Evolutionary conservation across 345 rosid species (phyloP).

Genomic region (Hibiscus syriacus): DNA sequence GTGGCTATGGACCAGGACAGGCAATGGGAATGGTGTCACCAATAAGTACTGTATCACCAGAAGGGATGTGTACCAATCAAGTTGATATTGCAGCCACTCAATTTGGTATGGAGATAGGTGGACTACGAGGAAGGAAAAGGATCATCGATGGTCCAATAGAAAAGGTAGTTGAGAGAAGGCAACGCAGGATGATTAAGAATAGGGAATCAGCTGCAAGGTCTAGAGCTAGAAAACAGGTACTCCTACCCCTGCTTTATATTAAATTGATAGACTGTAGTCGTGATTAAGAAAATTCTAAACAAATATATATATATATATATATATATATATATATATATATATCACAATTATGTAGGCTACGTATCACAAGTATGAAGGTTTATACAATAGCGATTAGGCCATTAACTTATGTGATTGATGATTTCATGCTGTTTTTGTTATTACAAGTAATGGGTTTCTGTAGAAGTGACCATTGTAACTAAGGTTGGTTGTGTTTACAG

Average conservation of each 20-base stretch:
- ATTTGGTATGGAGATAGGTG: constrained; percentile 53
- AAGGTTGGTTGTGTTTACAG: constrained; percentile 25
- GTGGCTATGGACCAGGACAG: constrained; percentile 29
- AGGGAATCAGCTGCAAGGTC: constrained; percentile 94
- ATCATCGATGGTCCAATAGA: constrained; percentile 71
- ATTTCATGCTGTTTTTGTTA: too few species aligned
- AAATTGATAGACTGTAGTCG: neutral
- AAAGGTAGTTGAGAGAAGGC: constrained; percentile 85
- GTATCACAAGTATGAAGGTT: too few species aligned
- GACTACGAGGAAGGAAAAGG: constrained; percentile 56
- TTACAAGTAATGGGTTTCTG: neutral
- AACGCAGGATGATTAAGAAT: constrained; percentile 91
- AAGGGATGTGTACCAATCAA: constrained; percentile 38
- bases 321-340: too few species aligned
- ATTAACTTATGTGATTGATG: neutral
- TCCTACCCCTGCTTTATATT: neutral
- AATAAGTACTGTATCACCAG: constrained; percentile 49
- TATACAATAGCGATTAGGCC: too few species aligned
- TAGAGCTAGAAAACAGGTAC: constrained; percentile 89
- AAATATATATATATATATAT: too few species aligned
- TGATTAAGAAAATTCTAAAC: too few species aligned
- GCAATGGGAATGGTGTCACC: constrained; percentile 39
- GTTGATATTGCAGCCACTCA: constrained; percentile 43
- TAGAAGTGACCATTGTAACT: neutral
- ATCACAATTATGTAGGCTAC: too few species aligned